A percentile compares a stretch with the other conserved stretches of the same genome.
These are phyloP conservation scores for Sphagnum fallax DNA, from an alignment of 228 moss, liverwort and hornwort species.

Conservation along the genomic window DNA sequence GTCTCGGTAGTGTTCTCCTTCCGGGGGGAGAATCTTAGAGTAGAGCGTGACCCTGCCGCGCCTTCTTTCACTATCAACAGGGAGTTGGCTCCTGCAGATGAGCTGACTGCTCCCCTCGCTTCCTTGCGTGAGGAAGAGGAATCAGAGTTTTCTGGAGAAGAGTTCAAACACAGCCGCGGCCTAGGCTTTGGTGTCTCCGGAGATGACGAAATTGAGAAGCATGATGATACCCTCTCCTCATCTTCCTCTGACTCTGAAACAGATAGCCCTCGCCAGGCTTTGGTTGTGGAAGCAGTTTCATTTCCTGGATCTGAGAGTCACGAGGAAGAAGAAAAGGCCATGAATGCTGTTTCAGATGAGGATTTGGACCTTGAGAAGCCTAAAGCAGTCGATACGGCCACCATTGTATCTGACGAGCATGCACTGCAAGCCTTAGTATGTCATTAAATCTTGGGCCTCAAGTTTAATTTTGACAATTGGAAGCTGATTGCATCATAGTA, in stretches of 20 bases:
- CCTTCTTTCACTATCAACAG: constrained; percentile 6
- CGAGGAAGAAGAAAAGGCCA: constrained; percentile 10
- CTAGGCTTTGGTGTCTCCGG: constrained; percentile 1
- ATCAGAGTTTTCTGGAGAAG: constrained; percentile 19
- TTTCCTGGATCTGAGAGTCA: constrained; percentile 4
- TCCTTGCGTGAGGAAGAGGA: constrained; percentile 22
- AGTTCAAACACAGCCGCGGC: neutral
- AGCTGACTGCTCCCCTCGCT: constrained; percentile 14
- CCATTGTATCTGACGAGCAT: constrained; percentile 4
- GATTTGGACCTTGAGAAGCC: constrained; percentile 7
- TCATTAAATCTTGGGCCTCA: neutral
- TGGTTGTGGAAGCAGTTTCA: no score
- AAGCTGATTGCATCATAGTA: no score
- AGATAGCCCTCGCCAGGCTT: constrained; percentile 2
- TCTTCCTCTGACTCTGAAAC: constrained; percentile 26
- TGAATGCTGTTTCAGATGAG: constrained; percentile 5
- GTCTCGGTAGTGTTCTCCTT: constrained; percentile 80
- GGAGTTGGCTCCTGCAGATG: constrained; percentile 22
- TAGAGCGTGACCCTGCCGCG: constrained; percentile 21
- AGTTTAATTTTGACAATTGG: no score
- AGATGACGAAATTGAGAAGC: constrained; percentile 26
- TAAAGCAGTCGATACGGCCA: constrained; percentile 20
- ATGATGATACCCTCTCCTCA: constrained; percentile 13
- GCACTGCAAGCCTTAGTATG: constrained; percentile 25
- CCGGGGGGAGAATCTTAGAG: constrained; percentile 62